Base-by-base conservation (phyloP, 306 rosid species). In the Sechiopsis laciniata region DNA sequence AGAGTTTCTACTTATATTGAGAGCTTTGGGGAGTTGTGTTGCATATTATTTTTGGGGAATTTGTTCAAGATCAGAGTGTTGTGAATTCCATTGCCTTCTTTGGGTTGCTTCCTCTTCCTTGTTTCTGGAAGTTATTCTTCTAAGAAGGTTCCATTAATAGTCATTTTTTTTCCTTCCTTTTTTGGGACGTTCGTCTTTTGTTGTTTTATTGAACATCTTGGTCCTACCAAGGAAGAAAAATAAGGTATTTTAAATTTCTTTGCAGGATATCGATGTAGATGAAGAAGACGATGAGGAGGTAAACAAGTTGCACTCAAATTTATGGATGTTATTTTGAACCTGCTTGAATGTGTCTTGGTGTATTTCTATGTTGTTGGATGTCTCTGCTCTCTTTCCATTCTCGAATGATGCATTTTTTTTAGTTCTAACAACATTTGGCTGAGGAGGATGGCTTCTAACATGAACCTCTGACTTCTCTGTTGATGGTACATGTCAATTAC, bases 241-340 rank as follows among this genome's bases (percentile, higher is more conserved):
- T 69, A 21, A 62, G 24, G 64, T 46, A 10, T 9, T 62, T 70
- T 11, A 57, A 52, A 22, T 26, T 68, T 61, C 71, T 70, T 73
- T 62, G 46, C 87, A 85, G 92, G 92, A 85, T 71, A 84, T 82
- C 10, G 84, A 85, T 74, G 92, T 85, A 77, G 91, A 85, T 69
- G 92, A 87, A 77, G 91, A 85, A 79, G 86, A 78, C 14, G 85
- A 79, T 1, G 82, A 80, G 15, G 82, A 78, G 87, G 92, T 83
- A 80, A 60, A 11, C 4, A 45, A 19, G 11, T 32, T 72, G 75
- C 75, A 72, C 63, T 24, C 40, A 7, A 48, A 50, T 51, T 22
- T 50, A 16, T 26, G 6, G 6, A 52, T 48, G 21, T 13, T 14
- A 7, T 69, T 68, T 48, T 68, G 35, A 26, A 61, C 67, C 37